Evolutionary conservation across 2,329 filamentous ascomycete genomes (phyloP), one percentile per base, ranked within the genome.

Genomic region (Exophiala viscosa): DNA sequence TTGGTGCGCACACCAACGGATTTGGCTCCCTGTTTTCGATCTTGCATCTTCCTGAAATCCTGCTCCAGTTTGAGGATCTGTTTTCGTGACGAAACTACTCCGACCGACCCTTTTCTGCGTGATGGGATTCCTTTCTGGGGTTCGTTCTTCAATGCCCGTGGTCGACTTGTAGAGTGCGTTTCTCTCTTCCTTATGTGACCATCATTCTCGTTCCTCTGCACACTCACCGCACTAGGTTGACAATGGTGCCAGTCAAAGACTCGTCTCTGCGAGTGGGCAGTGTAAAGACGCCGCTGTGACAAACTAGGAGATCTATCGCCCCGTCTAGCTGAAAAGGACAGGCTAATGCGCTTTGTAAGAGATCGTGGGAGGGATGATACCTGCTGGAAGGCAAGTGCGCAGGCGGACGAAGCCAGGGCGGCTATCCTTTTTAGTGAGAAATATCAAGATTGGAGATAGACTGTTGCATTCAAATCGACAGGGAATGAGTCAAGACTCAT

Each of bases 1-100:
- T 84, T 79, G 14, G 91, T 57, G 14, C 48, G 45, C 20, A 54
- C 39, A 23, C 53, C 56, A 8, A 56, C 47, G 4, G 53, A 48
- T 33, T 50, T 47, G 34, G 35, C 14, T 8, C 40, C 53, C 17
- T 47, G 53, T 23, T 36, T 34, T n/a, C 39, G 39, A 13, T 42
- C 34, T 23, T 53, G 33, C 50, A 54, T 56, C 32, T 14, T 50
- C n/a, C 23, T 33, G 2, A 31, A 7, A 5, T 8, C 13, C 28
- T 28, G 11, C 38, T 15, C 32, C 31, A 10, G 31, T 23, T 17
- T 14, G 10, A 18, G 11, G 17, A 35, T 14, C 14, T 45, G 33
- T 18, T 50, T 28, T 28, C 20, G 33, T 7, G 11, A 31, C 8
- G 20, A 42, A 5, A n/a, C 18, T 5, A 13, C 17, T 42, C 18